These are phyloP conservation scores for Porodaedalea pini DNA, from an alignment of 1,284 basidiomycete genomes.

Conservation along the genomic window DNA sequence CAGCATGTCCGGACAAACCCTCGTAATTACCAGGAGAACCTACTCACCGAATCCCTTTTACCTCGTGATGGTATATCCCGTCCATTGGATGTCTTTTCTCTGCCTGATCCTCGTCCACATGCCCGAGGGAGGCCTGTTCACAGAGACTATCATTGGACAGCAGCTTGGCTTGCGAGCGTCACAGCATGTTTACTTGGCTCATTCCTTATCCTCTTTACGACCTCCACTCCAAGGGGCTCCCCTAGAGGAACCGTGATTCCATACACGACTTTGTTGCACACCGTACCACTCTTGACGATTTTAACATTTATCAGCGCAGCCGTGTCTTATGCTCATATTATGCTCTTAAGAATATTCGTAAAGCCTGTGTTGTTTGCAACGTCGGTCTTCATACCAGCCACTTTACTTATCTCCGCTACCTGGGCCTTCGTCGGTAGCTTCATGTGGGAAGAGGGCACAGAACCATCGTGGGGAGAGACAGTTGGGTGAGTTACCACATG, in stretches of 20 bases:
- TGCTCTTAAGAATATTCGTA: constrained; percentile 74
- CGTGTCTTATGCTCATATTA: constrained; percentile 74
- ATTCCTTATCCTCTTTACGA: constrained; percentile 59
- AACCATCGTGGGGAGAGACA: constrained; percentile 76
- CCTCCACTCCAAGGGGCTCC: constrained; percentile 35
- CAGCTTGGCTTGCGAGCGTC: constrained; percentile 59
- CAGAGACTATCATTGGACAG: constrained; percentile 68
- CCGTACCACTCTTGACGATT: constrained; percentile 79
- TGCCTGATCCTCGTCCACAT: constrained; percentile 67
- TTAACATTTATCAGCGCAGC: constrained; percentile 70
- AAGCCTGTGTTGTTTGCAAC: constrained; percentile 80
- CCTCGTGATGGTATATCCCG: constrained; percentile 61
- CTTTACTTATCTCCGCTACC: constrained; percentile 75
- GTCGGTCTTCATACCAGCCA: constrained; percentile 75
- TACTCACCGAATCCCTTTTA: constrained; percentile 68
- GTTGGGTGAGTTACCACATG: constrained; percentile 64
- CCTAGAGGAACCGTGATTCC: constrained; percentile 43
- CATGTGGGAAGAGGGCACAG: constrained; percentile 69
- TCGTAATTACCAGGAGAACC: constrained; percentile 36
- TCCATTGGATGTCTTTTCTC: constrained; percentile 63
- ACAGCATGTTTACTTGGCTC: constrained; percentile 58
- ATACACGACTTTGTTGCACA: constrained; percentile 76
- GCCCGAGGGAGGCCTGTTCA: constrained; percentile 60
- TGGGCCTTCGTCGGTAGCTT: constrained; percentile 92
- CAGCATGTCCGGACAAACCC: constrained; percentile 34